phyloP scores from a whole-genome alignment of 2,329 filamentous ascomycete species.

The Metarhizium rileyi region DNA sequence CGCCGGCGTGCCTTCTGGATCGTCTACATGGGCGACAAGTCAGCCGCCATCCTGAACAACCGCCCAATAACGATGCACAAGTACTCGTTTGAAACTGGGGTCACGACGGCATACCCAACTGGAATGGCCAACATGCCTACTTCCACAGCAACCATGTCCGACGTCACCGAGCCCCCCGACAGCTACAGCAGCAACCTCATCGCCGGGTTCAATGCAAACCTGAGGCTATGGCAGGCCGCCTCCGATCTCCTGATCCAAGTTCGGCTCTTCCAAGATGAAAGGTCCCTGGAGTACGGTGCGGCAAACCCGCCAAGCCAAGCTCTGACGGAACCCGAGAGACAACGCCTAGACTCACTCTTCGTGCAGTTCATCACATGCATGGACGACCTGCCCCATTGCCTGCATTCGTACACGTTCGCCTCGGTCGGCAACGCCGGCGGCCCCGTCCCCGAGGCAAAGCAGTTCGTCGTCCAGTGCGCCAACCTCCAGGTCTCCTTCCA shows the following conservation, averaged over 20 bases:
- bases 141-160: constrained; percentile 6
- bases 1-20: constrained; percentile 28
- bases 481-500: constrained; percentile 31
- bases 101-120: constrained; percentile 25
- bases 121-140: constrained; percentile 19
- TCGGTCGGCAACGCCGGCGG: constrained; percentile 6
- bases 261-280: constrained; percentile 19
- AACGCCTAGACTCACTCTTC: constrained; percentile 25
- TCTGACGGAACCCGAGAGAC: constrained; percentile 17
- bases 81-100: constrained; percentile 29
- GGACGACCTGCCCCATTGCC: constrained; percentile 26
- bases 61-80: constrained; percentile 34
- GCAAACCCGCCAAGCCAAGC: neutral
- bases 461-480: constrained; percentile 28
- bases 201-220: constrained; percentile 31
- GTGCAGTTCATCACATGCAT: constrained; percentile 31
- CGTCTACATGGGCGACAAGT: constrained; percentile 31
- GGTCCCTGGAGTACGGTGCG: constrained; percentile 6
- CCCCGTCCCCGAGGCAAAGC: constrained; percentile 16
- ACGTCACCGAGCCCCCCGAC: constrained; percentile 8
- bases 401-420: constrained; percentile 21
- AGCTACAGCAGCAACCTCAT: constrained; percentile 20
- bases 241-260: constrained; percentile 29
- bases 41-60: constrained; percentile 28
- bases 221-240: constrained; percentile 30